A percentile compares a stretch with the other conserved stretches of the same genome.
Conservation (phyloP, 1,139 yeast genomes). For the Blastobotrys serpentis region DNA sequence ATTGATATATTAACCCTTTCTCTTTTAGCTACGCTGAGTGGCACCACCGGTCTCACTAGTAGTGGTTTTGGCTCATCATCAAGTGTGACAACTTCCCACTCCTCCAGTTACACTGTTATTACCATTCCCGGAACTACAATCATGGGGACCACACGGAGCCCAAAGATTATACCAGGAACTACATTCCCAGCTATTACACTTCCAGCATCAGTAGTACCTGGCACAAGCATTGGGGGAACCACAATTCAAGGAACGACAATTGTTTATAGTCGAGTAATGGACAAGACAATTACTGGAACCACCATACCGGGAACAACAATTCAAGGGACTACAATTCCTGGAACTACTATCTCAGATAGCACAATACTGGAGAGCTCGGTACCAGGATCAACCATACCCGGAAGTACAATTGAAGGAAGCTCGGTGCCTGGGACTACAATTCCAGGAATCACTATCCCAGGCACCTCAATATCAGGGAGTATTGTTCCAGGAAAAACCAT, state of each 20-base stretch:
- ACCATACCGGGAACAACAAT: slow-evolving; percentile 16
- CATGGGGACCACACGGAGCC: slow-evolving; percentile 15
- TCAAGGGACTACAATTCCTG: slow-evolving; percentile 17
- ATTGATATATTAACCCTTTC: slow-evolving; percentile 7
- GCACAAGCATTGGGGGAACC: too few species aligned
- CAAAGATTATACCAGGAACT: slow-evolving; percentile 23
- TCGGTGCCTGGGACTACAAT: slow-evolving; percentile 9
- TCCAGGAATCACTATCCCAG: slow-evolving; percentile 19
- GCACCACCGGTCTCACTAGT: slow-evolving; percentile 4
- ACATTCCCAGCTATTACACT: slow-evolving; percentile 21
- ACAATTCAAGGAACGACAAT: slow-evolving; percentile 17
- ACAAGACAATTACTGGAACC: slow-evolving; percentile 22
- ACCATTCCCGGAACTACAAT: slow-evolving; percentile 26
- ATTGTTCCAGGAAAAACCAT: slow-evolving; percentile 20
- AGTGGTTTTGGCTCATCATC: slow-evolving; percentile 36
- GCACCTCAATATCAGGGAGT: slow-evolving; percentile 26
- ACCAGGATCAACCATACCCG: slow-evolving; percentile 13
- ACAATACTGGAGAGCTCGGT: slow-evolving; percentile 12
- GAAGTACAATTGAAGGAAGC: slow-evolving; percentile 20
- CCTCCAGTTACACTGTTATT: slow-evolving; percentile 7
- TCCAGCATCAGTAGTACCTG: slow-evolving; percentile 22
- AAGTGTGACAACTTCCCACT: slow-evolving; percentile 12
- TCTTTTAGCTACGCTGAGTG: slow-evolving; percentile 26
- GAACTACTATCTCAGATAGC: slow-evolving; percentile 22
- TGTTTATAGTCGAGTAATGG: slow-evolving; percentile 17